Evolutionary conservation across 2,329 filamentous ascomycete genomes (phyloP).

Genomic region (Sclerotiophoma versabilis): DNA sequence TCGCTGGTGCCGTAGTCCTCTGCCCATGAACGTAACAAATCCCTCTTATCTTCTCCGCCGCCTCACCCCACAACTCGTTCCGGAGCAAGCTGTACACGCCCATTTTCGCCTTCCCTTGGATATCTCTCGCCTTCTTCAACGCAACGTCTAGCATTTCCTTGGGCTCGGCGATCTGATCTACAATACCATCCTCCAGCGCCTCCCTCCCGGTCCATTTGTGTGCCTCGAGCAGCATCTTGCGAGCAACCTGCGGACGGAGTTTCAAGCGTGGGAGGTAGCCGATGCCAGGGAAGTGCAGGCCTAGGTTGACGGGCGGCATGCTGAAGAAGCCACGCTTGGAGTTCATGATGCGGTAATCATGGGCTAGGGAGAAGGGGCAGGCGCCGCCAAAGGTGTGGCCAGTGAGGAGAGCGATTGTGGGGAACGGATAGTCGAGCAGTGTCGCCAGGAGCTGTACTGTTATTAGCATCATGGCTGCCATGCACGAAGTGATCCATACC

Average conservation of each 20-base stretch:
- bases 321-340: slow-evolving; percentile 41
- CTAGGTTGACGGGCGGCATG: slow-evolving; percentile 61
- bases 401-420: slow-evolving; percentile 58
- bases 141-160: slow-evolving; percentile 56
- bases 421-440: slow-evolving; percentile 58
- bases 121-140: slow-evolving; percentile 55
- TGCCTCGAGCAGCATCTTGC: slow-evolving; percentile 64
- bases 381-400: slow-evolving; percentile 60
- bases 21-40: slow-evolving; percentile 63
- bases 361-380: slow-evolving; percentile 56
- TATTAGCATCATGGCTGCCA: not conserved
- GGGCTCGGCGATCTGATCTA: slow-evolving; percentile 60
- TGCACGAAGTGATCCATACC: slow-evolving; percentile 11
- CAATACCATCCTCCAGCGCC: slow-evolving; percentile 61
- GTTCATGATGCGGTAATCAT: slow-evolving; percentile 57
- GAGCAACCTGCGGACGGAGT: slow-evolving; percentile 58
- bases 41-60: slow-evolving; percentile 57
- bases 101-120: slow-evolving; percentile 54
- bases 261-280: slow-evolving; percentile 61
- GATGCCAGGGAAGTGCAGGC: slow-evolving; percentile 64
- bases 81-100: slow-evolving; percentile 61
- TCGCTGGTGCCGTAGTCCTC: slow-evolving; percentile 52
- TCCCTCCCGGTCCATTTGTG: slow-evolving; percentile 62
- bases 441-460: slow-evolving; percentile 51
- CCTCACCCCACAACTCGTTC: slow-evolving; percentile 62